These are phyloP conservation scores for Taphrina pruni DNA, from an alignment of 1,139 yeast genomes.

Conservation along the genomic window DNA sequence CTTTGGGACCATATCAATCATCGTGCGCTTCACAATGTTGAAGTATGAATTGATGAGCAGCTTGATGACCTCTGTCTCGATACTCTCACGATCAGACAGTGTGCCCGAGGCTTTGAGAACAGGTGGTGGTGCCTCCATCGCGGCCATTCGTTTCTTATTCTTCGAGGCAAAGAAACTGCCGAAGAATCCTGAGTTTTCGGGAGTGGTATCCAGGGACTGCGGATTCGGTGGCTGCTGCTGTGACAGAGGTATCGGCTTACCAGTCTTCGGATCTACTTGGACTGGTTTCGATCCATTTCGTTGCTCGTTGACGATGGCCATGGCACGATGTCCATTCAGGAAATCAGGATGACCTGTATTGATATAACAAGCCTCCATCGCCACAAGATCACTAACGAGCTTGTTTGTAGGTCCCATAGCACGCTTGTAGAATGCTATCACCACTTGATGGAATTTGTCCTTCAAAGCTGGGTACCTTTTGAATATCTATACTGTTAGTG, in stretches of 20 bases:
- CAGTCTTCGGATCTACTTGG: constrained; percentile 90
- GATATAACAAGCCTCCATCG: constrained; percentile 86
- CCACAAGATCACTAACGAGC: constrained; percentile 82
- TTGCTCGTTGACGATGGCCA: constrained; percentile 91
- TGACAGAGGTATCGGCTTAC: constrained; percentile 59
- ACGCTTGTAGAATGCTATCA: constrained; percentile 79
- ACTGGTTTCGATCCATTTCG: constrained; percentile 81
- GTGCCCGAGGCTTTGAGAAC: constrained; percentile 93
- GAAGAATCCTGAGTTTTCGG: constrained; percentile 70
- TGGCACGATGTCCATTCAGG: constrained; percentile 91
- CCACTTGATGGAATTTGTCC: constrained; percentile 80
- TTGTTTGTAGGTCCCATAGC: constrained; percentile 83
- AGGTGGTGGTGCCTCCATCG: constrained; percentile 92
- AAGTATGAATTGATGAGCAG: constrained; percentile 87
- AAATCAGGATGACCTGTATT: constrained; percentile 98
- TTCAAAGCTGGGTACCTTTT: constrained; percentile 88
- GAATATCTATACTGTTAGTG: constrained; percentile 55
- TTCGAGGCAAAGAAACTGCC: constrained; percentile 93
- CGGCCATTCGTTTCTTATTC: constrained; percentile 90
- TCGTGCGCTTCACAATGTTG: constrained; percentile 89
- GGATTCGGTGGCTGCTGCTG: constrained; percentile 43
- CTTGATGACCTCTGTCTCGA: constrained; percentile 97
- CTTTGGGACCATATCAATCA: constrained; percentile 91
- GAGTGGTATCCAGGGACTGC: constrained; percentile 45
- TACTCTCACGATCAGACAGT: constrained; percentile 91